Evolutionary conservation across 148 eudicot species (phyloP), one percentile per base, ranked within the genome.

Genomic region (Camellia japonica): DNA sequence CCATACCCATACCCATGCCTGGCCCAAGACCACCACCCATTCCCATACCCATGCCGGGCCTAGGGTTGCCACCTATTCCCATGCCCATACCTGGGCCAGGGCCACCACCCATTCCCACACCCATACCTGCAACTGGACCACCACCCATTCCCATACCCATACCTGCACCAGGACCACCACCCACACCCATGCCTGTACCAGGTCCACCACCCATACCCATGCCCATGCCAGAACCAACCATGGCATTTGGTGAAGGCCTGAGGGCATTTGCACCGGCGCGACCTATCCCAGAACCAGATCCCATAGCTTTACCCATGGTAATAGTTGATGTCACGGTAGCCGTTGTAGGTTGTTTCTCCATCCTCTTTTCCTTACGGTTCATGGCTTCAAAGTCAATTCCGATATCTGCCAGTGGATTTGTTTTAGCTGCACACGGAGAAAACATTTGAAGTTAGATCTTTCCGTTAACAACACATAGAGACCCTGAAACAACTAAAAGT

Each of bases 231-330:
- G 94, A 30, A 80, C 85, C 89, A 79, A 86, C 78, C 92, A 90
- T 87, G 20, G 92, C 82, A 81, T 90, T 91, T 19, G 84, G 76
- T 49, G 84, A 62, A 78, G 94, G 85, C 88, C 96, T 88, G 67
- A 89, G 75, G 74, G 90, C 89, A 80, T 90, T 78, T 8, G 89
- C 91, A 82, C 93, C 90, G 63, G 97, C 91, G 76, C 97, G 97
- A 10, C 99, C 99, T 12, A 93, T 90, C 77, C 97, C 97, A 80
- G 97, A 79, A 76, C 99, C 99, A 51, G 97, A 92, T 76, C 99
- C 99, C 99, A 95, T 95, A 71, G 99, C 99, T 84, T 96, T 93
- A 16, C 99, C 99, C 99, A 96, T 96, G 71, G 83, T 80, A 75
- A 93, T 78, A 77, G 87, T 92, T 23, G 97, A 92, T 66, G 84